phyloP scores from a whole-genome alignment of 495 filamentous ascomycete genomes.

The Sporormia fimetaria region DNA sequence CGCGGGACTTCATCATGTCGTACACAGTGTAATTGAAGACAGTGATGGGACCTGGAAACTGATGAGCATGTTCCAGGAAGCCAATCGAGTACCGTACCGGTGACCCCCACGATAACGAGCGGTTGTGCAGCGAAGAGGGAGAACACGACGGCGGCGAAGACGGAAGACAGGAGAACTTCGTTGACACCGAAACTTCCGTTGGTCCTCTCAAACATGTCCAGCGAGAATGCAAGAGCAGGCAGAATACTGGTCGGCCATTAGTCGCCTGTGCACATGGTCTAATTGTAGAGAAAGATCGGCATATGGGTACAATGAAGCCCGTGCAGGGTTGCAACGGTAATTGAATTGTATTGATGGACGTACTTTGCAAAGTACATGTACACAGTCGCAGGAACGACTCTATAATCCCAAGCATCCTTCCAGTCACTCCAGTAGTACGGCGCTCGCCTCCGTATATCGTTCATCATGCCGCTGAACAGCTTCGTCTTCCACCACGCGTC shows the following conservation, averaged over 20 bases:
- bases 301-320: too few relatives aligned
- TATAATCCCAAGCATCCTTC: constrained; percentile 36
- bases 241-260: constrained; percentile 29
- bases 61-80: constrained; percentile 2
- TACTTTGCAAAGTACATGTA: constrained; percentile 40
- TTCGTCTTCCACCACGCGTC: constrained; percentile 27
- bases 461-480: constrained; percentile 35
- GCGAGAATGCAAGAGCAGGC: constrained; percentile 37
- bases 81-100: constrained; percentile 39
- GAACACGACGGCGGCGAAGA: constrained; percentile 36
- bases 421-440: constrained; percentile 38
- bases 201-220: constrained; percentile 37
- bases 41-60: constrained; percentile 25
- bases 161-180: constrained; percentile 38
- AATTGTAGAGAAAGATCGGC: too few relatives aligned
- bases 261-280: not conserved
- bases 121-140: constrained; percentile 25
- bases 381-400: constrained; percentile 34
- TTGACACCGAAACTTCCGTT: constrained; percentile 37
- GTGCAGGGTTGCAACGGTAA: not conserved
- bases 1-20: constrained; percentile 32
- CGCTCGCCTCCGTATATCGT: constrained; percentile 33
- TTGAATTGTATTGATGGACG: constrained; percentile 9
- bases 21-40: constrained; percentile 41
- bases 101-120: constrained; percentile 75